Conservation (phyloP, 1,139 yeast genomes). For the Saccharomycopsis phalli region DNA sequence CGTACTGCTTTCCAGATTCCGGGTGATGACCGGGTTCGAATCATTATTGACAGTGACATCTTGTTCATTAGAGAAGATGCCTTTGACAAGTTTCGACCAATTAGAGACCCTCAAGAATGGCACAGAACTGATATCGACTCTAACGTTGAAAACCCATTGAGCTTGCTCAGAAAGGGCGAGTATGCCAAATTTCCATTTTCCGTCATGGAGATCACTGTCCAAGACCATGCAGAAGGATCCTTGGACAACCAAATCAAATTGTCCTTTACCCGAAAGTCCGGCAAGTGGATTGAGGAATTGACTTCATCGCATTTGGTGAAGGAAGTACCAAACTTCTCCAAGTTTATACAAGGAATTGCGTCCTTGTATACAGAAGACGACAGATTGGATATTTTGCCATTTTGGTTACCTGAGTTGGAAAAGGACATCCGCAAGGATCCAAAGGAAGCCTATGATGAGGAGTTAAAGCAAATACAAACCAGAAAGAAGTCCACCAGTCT, state of each 20-base stretch:
- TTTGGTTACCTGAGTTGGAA: slow-evolving; percentile 92
- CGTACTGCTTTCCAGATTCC: slow-evolving; percentile 98
- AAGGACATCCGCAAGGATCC: slow-evolving; percentile 70
- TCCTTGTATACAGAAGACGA: slow-evolving; percentile 84
- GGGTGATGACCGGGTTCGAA: slow-evolving; percentile 87
- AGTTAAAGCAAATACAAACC: slow-evolving; percentile 34
- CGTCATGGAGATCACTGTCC: slow-evolving; percentile 80
- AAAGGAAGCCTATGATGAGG: slow-evolving; percentile 59
- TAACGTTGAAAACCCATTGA: slow-evolving; percentile 57
- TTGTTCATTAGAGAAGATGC: slow-evolving; percentile 85
- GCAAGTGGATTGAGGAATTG: slow-evolving; percentile 82
- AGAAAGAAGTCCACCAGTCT: slow-evolving; percentile 43
- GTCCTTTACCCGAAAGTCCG: slow-evolving; percentile 37
- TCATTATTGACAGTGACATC: slow-evolving; percentile 83
- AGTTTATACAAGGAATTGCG: slow-evolving; percentile 87
- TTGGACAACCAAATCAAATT: slow-evolving; percentile 12
- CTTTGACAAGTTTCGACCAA: slow-evolving; percentile 75
- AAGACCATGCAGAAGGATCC: slow-evolving; percentile 29
- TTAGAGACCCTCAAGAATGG: slow-evolving; percentile 85
- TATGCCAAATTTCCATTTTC: slow-evolving; percentile 80
- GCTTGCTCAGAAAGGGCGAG: slow-evolving; percentile 78
- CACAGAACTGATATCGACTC: slow-evolving; percentile 88
- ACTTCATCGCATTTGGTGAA: slow-evolving; percentile 77
- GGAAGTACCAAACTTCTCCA: slow-evolving; percentile 85
- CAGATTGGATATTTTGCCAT: slow-evolving; percentile 79